phyloP scores from a whole-genome alignment of 495 filamentous ascomycete genomes.

The Hyphodiscus hymeniophilus region DNA sequence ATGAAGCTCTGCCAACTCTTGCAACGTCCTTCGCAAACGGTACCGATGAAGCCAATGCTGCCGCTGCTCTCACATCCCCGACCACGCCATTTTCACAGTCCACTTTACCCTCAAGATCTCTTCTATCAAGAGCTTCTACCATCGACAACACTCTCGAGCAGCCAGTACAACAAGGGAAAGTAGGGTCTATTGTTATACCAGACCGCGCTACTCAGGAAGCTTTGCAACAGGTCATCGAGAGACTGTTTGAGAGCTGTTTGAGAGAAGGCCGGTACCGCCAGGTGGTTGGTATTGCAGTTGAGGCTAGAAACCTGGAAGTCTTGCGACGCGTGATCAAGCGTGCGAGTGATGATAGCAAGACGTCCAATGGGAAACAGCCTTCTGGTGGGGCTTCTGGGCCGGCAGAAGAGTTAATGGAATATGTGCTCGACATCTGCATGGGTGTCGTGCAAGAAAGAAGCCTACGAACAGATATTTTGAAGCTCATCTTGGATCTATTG shows the following conservation, averaged over 20 bases:
- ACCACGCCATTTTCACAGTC: constrained; percentile 93
- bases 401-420: constrained; percentile 93
- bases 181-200: constrained; percentile 34
- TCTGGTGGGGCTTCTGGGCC: constrained; percentile 41
- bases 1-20: constrained; percentile 54
- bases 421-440: constrained; percentile 94
- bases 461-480: constrained; percentile 71
- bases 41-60: constrained; percentile 50
- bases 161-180: constrained; percentile 42
- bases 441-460: constrained; percentile 90
- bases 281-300: constrained; percentile 97
- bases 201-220: constrained; percentile 51
- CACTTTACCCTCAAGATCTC: constrained; percentile 80
- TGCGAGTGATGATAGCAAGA: constrained; percentile 72
- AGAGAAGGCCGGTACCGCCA: constrained; percentile 82
- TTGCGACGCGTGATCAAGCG: constrained; percentile 79
- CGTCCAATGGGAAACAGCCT: constrained; percentile 42
- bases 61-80: constrained; percentile 69
- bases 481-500: constrained; percentile 78
- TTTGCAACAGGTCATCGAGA: constrained; percentile 73
- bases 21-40: constrained; percentile 67
- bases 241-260: constrained; percentile 87
- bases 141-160: constrained; percentile 47
- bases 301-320: constrained; percentile 87
- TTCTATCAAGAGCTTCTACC: constrained; percentile 58